Conservation (phyloP, 129 eudicot species). For the Chrysanthemum makinoi region DNA sequence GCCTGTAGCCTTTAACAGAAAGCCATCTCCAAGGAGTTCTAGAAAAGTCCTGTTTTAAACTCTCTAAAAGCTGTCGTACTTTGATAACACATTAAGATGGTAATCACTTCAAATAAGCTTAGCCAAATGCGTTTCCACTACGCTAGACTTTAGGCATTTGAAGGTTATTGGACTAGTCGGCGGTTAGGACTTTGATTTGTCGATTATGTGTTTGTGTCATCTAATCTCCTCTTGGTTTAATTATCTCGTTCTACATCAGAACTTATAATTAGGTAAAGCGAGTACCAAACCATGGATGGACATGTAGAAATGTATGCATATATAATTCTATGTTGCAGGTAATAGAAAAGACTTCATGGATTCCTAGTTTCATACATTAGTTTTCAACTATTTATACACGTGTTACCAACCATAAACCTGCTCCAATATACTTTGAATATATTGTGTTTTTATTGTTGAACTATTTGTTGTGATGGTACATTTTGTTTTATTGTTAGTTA, state of each 20-base stretch:
- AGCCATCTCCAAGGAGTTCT: too few species aligned
- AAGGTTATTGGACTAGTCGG: too few species aligned
- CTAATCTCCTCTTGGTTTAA: not conserved
- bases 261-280: not conserved
- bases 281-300: too few species aligned
- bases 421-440: not conserved
- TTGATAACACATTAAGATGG: too few species aligned
- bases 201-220: not conserved
- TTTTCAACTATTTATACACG: not conserved
- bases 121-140: too few species aligned
- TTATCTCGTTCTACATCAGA: not conserved
- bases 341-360: not conserved
- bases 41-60: too few species aligned
- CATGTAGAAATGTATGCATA: not conserved
- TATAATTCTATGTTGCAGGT: conserved; percentile 3
- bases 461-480: not conserved
- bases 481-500: not conserved
- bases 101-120: too few species aligned
- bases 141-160: too few species aligned
- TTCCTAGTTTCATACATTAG: not conserved
- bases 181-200: not conserved
- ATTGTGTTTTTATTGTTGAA: conserved; percentile 7
- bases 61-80: too few species aligned
- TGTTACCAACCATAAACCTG: conserved; percentile 6
- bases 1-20: too few species aligned